Base-by-base conservation (phyloP, 495 filamentous ascomycete species). In the Penicillium coffeae region DNA sequence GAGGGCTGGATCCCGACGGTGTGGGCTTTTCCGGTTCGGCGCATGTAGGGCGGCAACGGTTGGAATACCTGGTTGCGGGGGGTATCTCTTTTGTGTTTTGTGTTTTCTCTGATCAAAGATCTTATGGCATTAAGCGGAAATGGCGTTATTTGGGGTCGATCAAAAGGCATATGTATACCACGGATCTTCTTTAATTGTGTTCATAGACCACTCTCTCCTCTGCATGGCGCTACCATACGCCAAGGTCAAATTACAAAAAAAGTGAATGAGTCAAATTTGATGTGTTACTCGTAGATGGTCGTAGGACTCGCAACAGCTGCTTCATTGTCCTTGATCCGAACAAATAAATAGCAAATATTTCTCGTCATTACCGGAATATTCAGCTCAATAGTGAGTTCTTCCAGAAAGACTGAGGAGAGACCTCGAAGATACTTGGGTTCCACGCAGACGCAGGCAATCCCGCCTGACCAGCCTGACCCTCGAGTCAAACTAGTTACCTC, bases 1-100 rank as follows among this genome's bases (percentile, higher is more conserved):
- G 53, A 65, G 68, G 68, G 69, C 67, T 71, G 68, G 68, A 69
- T 64, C 66, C 64, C 58, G 63, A 54, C 59, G 50, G 63, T 52
- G 46, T 53, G 51, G 52, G 57, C 48, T 45, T 50, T 57, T 60
- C 55, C 54, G 55, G 54, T 57, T 64, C 45, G 56, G 61, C 57
- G 60, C 55, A 62, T 64, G 43, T 56, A 55, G 52, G 65, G 58
- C 45, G 55, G 66, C 58, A 61, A 56, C 27, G 45, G 33, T 52
- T 55, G 49, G 62, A 56, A 57, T 58, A 44, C 45, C 49, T 45
- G 33, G 47, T 51, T 30, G 4, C 10, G 25, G 25, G 25, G 25
- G 56, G 50, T 45, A 50, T 48, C 49, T 54, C 15, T 10, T 45
- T 27, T 7, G 16, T 38, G 36, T 38, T 15, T 3, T 27, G 35